Evolutionary conservation across 768 basidiomycete species (phyloP), one percentile per base, ranked within the genome.

Genomic region (Mycena kentingensis): DNA sequence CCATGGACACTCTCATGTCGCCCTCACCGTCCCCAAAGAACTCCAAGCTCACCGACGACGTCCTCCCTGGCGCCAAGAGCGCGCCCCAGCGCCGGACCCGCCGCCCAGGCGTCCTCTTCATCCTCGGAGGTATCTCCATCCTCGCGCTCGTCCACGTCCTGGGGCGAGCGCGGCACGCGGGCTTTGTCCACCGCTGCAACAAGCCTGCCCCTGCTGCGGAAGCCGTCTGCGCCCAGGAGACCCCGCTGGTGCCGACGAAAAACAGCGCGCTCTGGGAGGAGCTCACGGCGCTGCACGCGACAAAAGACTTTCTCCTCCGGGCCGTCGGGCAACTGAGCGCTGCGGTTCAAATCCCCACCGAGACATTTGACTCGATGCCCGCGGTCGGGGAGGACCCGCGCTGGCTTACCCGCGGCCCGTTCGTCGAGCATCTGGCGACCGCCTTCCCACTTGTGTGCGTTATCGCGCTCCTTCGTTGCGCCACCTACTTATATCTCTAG

Each of bases 401-500:
- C 19, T 78, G 76, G 76, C 60, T 66, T 25, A 66, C 62, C 35
- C 75, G 77, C 12, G 60, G 52, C 1, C 58, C 52, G 19, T 71
- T 77, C 41, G 70, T 77, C 22, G 65, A 67, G 12, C 77, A 78
- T 60, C 66, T 82, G 5, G 39, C 11, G 16, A 58, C 64, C 26
- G 65, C 78, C 0, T 87, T 80, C 61, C 85, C 85, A 12, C 62
- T 75, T 4, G 69, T 80, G 81, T 83, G 63, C 43, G 78, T 70
- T 19, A 34, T 6, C 35, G 8, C 18, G n/a, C 22, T 5, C 5
- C 2, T n/a, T 8, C n/a, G 31, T 16, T 24, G 21, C n/a, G 34
- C 38, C 12, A 1, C 3, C 7, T 6, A 46, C 42, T 31, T 3
- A 57, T 25, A 13, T 25, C 26, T 6, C 12, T 29, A 45, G 42